These are phyloP conservation scores for Cylindrotheca closterium DNA, from an alignment of 108 stramenopile species.

Conservation along the genomic window DNA sequence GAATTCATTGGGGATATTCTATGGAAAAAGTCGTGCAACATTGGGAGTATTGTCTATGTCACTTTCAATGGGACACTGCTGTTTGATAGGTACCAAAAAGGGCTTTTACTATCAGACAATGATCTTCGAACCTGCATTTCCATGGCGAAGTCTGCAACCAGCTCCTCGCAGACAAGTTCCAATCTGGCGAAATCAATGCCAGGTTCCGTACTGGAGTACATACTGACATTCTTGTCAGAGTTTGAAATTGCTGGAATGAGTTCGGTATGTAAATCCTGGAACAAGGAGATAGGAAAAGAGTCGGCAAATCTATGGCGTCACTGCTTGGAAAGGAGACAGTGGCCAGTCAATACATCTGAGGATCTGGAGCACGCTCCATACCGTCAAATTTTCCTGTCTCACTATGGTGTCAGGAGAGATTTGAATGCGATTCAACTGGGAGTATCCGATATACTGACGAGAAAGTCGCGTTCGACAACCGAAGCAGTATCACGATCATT, in stretches of 20 bases:
- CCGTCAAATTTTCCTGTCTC: conserved; percentile 30
- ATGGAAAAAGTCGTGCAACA: conserved; percentile 4
- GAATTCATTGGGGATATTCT: conserved; percentile 22
- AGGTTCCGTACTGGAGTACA: conserved; percentile 40
- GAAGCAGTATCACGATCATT: conserved; percentile 37
- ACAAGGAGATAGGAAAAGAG: conserved; percentile 47
- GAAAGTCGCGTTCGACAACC: conserved; percentile 17
- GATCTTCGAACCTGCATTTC: conserved; percentile 1
- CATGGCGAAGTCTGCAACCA: background rate
- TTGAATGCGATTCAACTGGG: conserved; percentile 20
- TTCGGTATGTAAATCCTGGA: conserved; percentile 43
- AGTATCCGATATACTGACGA: conserved; percentile 16
- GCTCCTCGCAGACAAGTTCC: background rate
- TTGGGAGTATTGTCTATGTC: conserved; percentile 44
- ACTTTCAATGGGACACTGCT: conserved; percentile 28
- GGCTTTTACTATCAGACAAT: conserved; percentile 26
- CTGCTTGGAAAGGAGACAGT: conserved; percentile 38
- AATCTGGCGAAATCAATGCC: conserved; percentile 14
- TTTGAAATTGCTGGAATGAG: conserved; percentile 23
- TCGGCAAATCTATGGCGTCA: conserved; percentile 48
- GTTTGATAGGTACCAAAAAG: conserved; percentile 48
- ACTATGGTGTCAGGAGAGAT: conserved; percentile 42
- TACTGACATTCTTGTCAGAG: conserved; percentile 46
- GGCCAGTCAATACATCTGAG: conserved; percentile 25
- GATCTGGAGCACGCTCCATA: conserved; percentile 10